A percentile compares a stretch with the other conserved stretches of the same genome.
These are phyloP conservation scores for Pleurotus djamor DNA, from an alignment of 768 basidiomycete species.

Conservation along the genomic window DNA sequence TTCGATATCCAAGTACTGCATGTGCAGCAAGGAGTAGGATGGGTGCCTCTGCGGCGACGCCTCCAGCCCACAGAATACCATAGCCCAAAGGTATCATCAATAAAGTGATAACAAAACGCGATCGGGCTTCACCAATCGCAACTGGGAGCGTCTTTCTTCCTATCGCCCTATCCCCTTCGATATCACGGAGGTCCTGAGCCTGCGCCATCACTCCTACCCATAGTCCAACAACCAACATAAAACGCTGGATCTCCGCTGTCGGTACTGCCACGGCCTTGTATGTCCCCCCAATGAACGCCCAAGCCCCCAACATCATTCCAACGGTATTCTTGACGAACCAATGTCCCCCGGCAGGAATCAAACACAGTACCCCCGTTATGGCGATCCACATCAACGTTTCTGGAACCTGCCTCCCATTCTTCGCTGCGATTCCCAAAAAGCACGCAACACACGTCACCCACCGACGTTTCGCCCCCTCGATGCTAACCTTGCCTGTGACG, in stretches of 20 bases:
- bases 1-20: conserved; percentile 10
- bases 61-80: conserved; percentile 4
- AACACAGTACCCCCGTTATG: conserved; percentile 7
- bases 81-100: conserved; percentile 8
- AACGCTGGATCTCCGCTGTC: background rate
- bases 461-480: conserved; percentile 11
- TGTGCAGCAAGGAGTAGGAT: conserved; percentile 2
- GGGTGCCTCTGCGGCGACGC: conserved; percentile 1
- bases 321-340: conserved; percentile 13
- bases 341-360: conserved; percentile 11
- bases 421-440: conserved; percentile 6
- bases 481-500: conserved; percentile 14
- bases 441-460: conserved; percentile 4
- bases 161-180: conserved; percentile 11
- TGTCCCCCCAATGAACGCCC: conserved; percentile 11
- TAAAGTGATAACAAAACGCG: conserved; percentile 8
- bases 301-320: conserved; percentile 12
- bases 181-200: conserved; percentile 14
- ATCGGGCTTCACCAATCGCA: conserved; percentile 7
- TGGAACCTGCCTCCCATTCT: background rate
- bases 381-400: conserved; percentile 11
- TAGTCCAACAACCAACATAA: conserved; percentile 6
- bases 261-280: conserved; percentile 8
- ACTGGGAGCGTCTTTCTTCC: conserved; percentile 14
- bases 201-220: conserved; percentile 10